phyloP scores from a whole-genome alignment of 2,329 filamentous ascomycete genomes.

The Botrytis cinerea region DNA sequence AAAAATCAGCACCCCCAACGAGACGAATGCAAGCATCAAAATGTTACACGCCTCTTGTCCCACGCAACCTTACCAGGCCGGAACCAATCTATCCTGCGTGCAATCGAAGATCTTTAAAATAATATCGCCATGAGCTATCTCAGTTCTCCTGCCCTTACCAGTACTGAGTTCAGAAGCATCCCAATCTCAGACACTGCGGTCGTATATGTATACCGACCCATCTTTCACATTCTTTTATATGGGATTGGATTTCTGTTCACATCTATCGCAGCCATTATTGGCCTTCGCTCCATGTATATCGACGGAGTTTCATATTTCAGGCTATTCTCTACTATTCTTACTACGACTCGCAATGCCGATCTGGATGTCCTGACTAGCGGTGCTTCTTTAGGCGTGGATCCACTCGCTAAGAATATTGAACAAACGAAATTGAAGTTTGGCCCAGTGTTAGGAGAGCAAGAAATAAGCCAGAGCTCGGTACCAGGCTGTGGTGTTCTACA shows the following conservation, averaged over 20 bases:
- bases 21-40: not conserved
- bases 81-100: not conserved
- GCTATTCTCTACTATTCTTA: not conserved
- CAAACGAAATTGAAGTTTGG: not conserved
- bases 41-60: not conserved
- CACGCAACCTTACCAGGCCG: not conserved
- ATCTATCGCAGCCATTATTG: not conserved
- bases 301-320: not conserved
- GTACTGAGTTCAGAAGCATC: not conserved
- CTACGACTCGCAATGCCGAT: not conserved
- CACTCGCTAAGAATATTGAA: not conserved
- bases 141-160: not conserved
- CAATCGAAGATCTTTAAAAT: conserved; percentile 1
- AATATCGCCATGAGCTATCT: conserved; percentile 7
- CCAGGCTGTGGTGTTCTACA: not conserved
- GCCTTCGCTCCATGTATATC: not conserved
- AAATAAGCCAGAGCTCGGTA: not conserved
- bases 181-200: not conserved
- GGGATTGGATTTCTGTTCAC: not conserved
- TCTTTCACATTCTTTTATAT: not conserved
- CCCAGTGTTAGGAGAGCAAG: not conserved
- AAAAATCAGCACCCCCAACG: not conserved
- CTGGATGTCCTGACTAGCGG: not conserved
- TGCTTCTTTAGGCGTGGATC: not conserved
- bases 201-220: not conserved